Evolutionary conservation across 176 grass and related monocot species (phyloP), one percentile per base, ranked within the genome.

Genomic region (barley (Hordeum vulgare)): DNA sequence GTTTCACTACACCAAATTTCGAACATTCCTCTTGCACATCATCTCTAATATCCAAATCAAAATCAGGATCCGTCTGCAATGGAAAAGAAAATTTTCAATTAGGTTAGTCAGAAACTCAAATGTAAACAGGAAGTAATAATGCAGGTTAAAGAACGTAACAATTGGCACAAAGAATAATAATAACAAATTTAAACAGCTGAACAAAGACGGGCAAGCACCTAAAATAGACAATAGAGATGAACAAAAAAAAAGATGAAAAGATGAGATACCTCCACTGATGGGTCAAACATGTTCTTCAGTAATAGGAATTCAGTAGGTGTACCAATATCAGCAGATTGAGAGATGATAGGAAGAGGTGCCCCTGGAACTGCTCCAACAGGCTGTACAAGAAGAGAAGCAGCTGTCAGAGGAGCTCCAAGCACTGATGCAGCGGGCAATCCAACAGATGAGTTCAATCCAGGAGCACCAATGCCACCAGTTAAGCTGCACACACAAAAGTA

Each of bases 211-310:
- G 28, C 7, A 40, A 4, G 23, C 29, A 45, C 36, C 53, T 41
- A 54, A 85, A 8, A 60, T 7, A 75, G 56, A 49, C 7, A 42
- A 51, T 29, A 25, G 66, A 54, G 7, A 64, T 73, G 13, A 71
- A 35, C 73, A 11, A 57, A 79, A 89, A 21, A 42, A 11, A 51
- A 56, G 37, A 71, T 65, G 1, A 47, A 80, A 21, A 58, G 11
- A 67, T 29, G 61, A 83, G 74, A 49, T 80, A 99, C 96, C 96
- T 99, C 96, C 33, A 90, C 25, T 75, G 40, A 47, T 28, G 93
- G 96, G 86, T 99, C 96, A 51, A 99, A 99, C 96, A 99, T 94
- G 85, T 99, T 96, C 84, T 99, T 99, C 45, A 99, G 75, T 78
- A 94, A 86, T 66, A 99, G 77, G 71, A 89, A 94, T 63, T 99